phyloP scores from a whole-genome alignment of 2,329 filamentous ascomycete genomes.

The Furcasterigmium furcatum region DNA sequence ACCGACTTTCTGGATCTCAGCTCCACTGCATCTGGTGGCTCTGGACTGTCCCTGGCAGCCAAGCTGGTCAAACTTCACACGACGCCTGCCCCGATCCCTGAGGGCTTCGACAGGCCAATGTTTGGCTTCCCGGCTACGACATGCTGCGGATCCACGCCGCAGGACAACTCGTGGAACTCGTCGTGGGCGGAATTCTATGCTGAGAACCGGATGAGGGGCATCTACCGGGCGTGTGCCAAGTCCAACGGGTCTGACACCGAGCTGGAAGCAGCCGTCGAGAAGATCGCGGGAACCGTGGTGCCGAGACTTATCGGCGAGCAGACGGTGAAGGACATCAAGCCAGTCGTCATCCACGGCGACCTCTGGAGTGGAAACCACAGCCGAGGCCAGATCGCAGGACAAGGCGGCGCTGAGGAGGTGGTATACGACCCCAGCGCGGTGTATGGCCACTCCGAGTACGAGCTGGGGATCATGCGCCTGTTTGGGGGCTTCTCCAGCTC shows the following conservation, averaged over 20 bases:
- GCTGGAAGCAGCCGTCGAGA: constrained; percentile 61
- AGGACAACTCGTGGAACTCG: constrained; percentile 70
- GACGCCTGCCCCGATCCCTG: constrained; percentile 65
- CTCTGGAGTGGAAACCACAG: constrained; percentile 89
- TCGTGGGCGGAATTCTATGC: constrained; percentile 88
- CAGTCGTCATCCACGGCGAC: constrained; percentile 86
- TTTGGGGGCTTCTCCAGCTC: constrained; percentile 78
- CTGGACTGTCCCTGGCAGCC: constrained; percentile 59
- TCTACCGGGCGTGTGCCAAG: constrained; percentile 54
- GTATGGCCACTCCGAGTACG: constrained; percentile 87
- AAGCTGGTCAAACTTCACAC: constrained; percentile 80
- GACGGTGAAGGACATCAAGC: constrained; percentile 62
- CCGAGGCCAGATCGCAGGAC: constrained; percentile 54
- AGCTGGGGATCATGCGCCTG: constrained; percentile 93
- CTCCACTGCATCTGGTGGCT: constrained; percentile 34
- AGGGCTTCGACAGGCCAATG: constrained; percentile 54
- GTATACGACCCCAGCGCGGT: constrained; percentile 79
- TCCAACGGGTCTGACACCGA: constrained; percentile 64
- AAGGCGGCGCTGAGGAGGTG: constrained; percentile 62
- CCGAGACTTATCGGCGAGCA: constrained; percentile 70
- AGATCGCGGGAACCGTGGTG: constrained; percentile 62
- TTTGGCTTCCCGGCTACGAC: constrained; percentile 86
- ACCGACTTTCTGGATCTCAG: constrained; percentile 79
- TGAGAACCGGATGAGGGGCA: constrained; percentile 66
- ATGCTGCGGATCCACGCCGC: constrained; percentile 80